A percentile compares a stretch with the other conserved stretches of the same genome.
Conservation (phyloP, 306 rosid genomes). For the Sicyos edulis region DNA sequence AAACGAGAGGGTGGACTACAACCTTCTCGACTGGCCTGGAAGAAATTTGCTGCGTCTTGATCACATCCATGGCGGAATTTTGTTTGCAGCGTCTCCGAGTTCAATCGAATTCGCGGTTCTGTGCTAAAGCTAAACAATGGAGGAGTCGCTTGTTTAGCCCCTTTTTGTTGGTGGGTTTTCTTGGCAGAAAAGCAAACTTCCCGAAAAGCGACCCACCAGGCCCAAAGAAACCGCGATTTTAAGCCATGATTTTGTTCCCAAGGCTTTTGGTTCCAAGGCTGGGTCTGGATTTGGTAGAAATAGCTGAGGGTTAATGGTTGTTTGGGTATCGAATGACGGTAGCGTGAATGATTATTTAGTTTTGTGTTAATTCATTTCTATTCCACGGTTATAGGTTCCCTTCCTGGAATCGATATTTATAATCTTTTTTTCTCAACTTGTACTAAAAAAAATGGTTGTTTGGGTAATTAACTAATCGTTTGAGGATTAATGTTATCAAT, state of each 20-base stretch:
- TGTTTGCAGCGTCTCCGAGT: neutral
- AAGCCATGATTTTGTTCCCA: neutral
- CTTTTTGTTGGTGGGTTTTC: neutral
- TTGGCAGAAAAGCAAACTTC: conserved; percentile 18
- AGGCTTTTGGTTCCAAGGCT: neutral
- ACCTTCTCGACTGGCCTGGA: conserved; percentile 74
- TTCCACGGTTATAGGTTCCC: no score
- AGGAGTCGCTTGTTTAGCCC: neutral
- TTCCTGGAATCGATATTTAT: no score
- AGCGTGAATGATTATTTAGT: no score
- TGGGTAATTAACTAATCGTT: no score
- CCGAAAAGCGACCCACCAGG: neutral
- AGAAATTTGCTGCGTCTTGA: conserved; percentile 75
- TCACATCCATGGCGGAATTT: conserved; percentile 56
- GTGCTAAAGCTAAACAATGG: conserved; percentile 8
- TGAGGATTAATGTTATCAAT: no score
- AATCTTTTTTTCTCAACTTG: no score
- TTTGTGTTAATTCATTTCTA: no score
- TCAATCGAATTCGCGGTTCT: neutral
- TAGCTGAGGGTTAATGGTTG: no score
- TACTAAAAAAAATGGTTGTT: no score
- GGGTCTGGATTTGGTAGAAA: no score
- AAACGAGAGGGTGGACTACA: conserved; percentile 72
- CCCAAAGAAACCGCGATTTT: conserved; percentile 2
- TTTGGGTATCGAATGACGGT: no score